These are phyloP conservation scores for Dothideomycetes sp. DNA, from an alignment of 2,329 filamentous ascomycete species.

Conservation along the genomic window DNA sequence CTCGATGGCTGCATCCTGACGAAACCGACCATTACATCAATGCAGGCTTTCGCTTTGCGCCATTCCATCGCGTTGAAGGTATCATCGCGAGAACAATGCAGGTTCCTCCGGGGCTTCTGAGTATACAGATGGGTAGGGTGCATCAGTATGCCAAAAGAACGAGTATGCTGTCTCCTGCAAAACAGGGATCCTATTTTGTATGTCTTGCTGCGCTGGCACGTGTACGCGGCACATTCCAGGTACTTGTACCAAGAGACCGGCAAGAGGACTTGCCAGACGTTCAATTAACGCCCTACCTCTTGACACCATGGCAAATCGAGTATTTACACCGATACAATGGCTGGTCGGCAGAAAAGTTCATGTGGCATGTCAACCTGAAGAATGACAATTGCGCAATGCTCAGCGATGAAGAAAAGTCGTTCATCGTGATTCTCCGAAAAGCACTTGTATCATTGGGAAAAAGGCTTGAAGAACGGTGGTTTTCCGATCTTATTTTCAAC, in stretches of 20 bases:
- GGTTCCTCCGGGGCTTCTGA: conserved; percentile 55
- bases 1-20: conserved; percentile 51
- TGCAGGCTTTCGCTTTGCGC: conserved; percentile 69
- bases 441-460: conserved; percentile 23
- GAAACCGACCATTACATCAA: conserved; percentile 59
- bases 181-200: conserved; percentile 31
- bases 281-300: conserved; percentile 26
- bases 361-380: conserved; percentile 14
- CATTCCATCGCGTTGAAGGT: conserved; percentile 56
- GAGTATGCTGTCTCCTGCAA: conserved; percentile 30
- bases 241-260: conserved; percentile 33
- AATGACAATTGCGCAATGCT: conserved; percentile 14
- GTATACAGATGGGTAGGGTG: conserved; percentile 55
- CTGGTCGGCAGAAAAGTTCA: conserved; percentile 24
- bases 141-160: conserved; percentile 45
- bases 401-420: conserved; percentile 26
- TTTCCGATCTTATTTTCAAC: conserved; percentile 36
- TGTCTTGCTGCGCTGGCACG: conserved; percentile 29
- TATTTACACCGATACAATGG: conserved; percentile 25
- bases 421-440: conserved; percentile 28
- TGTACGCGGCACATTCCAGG: conserved; percentile 30
- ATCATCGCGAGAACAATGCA: conserved; percentile 67
- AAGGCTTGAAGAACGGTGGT: conserved; percentile 32
- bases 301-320: conserved; percentile 24
- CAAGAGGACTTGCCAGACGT: conserved; percentile 39